phyloP scores from a whole-genome alignment of 1,284 basidiomycete genomes.

The Boletus semigastroideus region DNA sequence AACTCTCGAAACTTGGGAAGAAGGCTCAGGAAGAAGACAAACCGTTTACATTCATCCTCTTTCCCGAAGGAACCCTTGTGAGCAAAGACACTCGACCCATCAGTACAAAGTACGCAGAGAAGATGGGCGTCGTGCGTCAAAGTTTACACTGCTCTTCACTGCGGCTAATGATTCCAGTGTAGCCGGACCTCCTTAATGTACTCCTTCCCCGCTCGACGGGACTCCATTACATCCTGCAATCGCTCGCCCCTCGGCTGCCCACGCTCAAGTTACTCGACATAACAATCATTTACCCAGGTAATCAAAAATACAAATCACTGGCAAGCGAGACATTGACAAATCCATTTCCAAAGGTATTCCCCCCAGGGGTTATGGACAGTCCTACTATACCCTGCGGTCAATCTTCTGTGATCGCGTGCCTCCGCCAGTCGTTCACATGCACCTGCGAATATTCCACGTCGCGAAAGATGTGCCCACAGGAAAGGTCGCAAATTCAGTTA shows the following conservation, averaged over 20 bases:
- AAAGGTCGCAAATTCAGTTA: constrained; percentile 39
- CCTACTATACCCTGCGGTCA: constrained; percentile 85
- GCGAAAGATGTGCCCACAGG: constrained; percentile 66
- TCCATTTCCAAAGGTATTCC: constrained; percentile 54
- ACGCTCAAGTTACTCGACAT: constrained; percentile 83
- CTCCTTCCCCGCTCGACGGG: constrained; percentile 92
- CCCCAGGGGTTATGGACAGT: constrained; percentile 71
- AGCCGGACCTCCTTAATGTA: constrained; percentile 79
- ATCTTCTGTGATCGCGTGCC: constrained; percentile 84
- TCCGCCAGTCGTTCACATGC: constrained; percentile 86
- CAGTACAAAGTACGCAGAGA: constrained; percentile 83
- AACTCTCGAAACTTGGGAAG: constrained; percentile 57
- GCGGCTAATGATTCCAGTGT: constrained; percentile 5
- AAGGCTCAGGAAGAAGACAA: constrained; percentile 62
- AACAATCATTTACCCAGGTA: constrained; percentile 88
- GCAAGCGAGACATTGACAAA: constrained; percentile 3
- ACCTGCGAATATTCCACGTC: constrained; percentile 77
- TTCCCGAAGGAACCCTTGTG: constrained; percentile 92
- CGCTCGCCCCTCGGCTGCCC: constrained; percentile 76
- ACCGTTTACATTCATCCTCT: constrained; percentile 82
- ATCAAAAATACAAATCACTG: constrained; percentile 9
- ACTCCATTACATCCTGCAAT: constrained; percentile 80
- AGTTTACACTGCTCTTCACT: constrained; percentile 2
- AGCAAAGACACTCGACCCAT: constrained; percentile 80
- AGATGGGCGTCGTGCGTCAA: constrained; percentile 71